Percentiles rank a stretch among this genome's conserved stretches.
Evolutionary conservation across 2,329 filamentous ascomycete genomes (phyloP).

Genomic region (Cordyceps pruinosa): DNA sequence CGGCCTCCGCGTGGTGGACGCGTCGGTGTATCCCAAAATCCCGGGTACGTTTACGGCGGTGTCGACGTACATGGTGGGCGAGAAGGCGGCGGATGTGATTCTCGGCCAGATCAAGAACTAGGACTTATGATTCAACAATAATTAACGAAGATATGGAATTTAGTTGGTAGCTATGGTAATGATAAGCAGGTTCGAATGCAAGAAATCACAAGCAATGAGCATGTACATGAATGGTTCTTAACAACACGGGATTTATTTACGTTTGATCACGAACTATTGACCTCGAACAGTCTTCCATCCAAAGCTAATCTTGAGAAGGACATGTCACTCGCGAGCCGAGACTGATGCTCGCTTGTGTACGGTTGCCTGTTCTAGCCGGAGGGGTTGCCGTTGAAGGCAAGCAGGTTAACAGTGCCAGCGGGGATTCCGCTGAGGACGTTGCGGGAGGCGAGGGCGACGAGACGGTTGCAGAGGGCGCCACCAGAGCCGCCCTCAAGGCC

Average conservation of each 20-base stretch:
- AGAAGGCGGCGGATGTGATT: constrained; percentile 28
- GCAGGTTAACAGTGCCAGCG: constrained; percentile 40
- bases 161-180: neutral
- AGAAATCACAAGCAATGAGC: neutral
- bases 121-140: neutral
- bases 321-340: too few relatives aligned
- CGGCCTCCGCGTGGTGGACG: constrained; percentile 40
- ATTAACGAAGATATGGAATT: neutral
- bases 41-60: constrained; percentile 28
- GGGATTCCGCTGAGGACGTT: constrained; percentile 34
- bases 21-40: constrained; percentile 35
- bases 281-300: neutral
- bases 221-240: too few relatives aligned
- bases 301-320: neutral
- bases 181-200: neutral
- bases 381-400: constrained; percentile 47
- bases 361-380: neutral
- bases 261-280: neutral
- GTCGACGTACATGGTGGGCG: constrained; percentile 26
- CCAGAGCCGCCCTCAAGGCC: constrained; percentile 33
- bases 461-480: constrained; percentile 40
- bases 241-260: neutral
- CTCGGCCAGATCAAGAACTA: constrained; percentile 13
- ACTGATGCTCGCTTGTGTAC: too few relatives aligned
- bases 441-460: constrained; percentile 35